Conservation (phyloP, 2,329 filamentous ascomycete genomes). For the Aspergillus ibericus region DNA sequence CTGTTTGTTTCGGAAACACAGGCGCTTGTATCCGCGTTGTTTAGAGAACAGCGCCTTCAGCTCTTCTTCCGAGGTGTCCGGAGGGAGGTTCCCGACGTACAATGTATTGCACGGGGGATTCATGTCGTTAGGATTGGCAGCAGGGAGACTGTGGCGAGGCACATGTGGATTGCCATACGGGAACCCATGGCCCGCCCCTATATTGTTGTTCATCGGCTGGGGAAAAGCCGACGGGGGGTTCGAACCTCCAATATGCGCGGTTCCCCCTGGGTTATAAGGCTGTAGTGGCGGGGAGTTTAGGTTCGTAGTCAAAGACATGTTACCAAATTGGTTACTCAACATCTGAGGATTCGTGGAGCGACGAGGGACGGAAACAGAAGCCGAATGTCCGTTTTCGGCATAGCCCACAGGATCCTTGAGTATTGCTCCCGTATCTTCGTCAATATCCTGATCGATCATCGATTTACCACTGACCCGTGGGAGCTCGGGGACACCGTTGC, state of each 20-base stretch:
- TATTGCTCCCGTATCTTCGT: constrained; percentile 63
- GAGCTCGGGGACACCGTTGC: constrained; percentile 54
- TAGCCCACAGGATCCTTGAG: constrained; percentile 65
- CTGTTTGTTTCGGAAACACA: constrained; percentile 91
- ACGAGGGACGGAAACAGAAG: constrained; percentile 49
- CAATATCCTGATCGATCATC: constrained; percentile 63
- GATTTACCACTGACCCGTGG: constrained; percentile 59
- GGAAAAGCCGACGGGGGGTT: constrained; percentile 59
- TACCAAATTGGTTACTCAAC: constrained; percentile 66
- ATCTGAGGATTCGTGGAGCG: constrained; percentile 71
- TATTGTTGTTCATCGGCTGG: constrained; percentile 54
- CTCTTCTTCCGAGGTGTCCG: constrained; percentile 92
- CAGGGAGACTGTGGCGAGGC: constrained; percentile 70
- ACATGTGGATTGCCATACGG: constrained; percentile 59
- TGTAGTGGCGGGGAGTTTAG: constrained; percentile 58
- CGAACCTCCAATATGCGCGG: constrained; percentile 49
- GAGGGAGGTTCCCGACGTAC: constrained; percentile 94
- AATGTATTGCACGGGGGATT: constrained; percentile 97
- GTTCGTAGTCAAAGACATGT: constrained; percentile 70
- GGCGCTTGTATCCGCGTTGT: constrained; percentile 89
- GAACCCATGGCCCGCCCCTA: constrained; percentile 53
- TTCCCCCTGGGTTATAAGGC: constrained; percentile 52
- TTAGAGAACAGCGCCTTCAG: constrained; percentile 91
- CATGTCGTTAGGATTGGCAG: constrained; percentile 90
- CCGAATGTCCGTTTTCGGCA: constrained; percentile 66